Evolutionary conservation across 805 yeast genomes (phyloP).

Genomic region (Diddensiella santjacobensis): DNA sequence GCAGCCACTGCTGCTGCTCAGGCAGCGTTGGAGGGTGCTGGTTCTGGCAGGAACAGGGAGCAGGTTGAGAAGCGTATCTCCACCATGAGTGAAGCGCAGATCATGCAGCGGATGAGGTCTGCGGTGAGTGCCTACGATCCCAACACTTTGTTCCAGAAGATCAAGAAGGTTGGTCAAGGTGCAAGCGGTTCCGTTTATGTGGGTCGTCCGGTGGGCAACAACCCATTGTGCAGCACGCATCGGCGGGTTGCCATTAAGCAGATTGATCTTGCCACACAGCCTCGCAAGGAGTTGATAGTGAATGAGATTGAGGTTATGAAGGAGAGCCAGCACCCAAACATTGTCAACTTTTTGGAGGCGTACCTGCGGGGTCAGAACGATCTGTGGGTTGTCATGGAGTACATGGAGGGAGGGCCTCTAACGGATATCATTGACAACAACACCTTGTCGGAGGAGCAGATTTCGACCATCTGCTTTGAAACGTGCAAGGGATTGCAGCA

Average conservation of each 20-base stretch:
- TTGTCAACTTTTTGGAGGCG: slow-evolving; percentile 90
- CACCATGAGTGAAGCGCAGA: slow-evolving; percentile 79
- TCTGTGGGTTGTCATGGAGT: slow-evolving; percentile 98
- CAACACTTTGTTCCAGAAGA: slow-evolving; percentile 48
- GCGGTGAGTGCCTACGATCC: slow-evolving; percentile 87
- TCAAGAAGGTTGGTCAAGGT: slow-evolving; percentile 93
- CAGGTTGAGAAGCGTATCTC: slow-evolving; percentile 56
- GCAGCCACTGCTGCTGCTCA: slow-evolving; percentile 27
- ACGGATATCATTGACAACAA: slow-evolving; percentile 93
- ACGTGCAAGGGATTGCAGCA: slow-evolving; percentile 82
- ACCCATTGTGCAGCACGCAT: slow-evolving; percentile 29
- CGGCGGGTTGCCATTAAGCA: slow-evolving; percentile 85
- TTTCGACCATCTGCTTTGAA: slow-evolving; percentile 91
- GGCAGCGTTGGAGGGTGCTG: slow-evolving; percentile 24
- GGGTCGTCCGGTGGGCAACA: slow-evolving; percentile 53
- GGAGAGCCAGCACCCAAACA: slow-evolving; percentile 82
- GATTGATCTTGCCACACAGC: slow-evolving; percentile 92
- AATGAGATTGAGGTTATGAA: slow-evolving; percentile 96
- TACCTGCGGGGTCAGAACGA: slow-evolving; percentile 57
- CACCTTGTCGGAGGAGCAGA: slow-evolving; percentile 88
- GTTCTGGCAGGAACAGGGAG: slow-evolving; percentile 40
- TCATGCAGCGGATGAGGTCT: slow-evolving; percentile 71
- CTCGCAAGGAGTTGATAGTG: slow-evolving; percentile 89
- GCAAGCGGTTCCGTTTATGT: slow-evolving; percentile 97
- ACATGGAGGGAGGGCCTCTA: slow-evolving; percentile 97